Percentiles rank a stretch among this genome's conserved stretches.
phyloP scores from a whole-genome alignment of 2,329 filamentous ascomycete genomes.

The Fusarium incarnatum region DNA sequence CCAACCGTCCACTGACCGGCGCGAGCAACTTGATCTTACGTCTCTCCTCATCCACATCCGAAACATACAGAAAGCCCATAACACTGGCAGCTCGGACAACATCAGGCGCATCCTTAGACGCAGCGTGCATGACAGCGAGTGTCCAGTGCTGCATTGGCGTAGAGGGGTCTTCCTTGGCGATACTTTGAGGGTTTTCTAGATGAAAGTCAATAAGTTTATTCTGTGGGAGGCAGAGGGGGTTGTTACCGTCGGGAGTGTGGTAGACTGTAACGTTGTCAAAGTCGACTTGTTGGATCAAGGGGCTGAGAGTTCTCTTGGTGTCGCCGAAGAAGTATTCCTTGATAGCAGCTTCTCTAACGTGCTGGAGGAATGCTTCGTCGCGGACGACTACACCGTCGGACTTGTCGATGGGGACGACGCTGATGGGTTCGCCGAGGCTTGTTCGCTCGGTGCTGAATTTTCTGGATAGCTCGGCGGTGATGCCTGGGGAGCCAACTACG shows the following conservation, averaged over 20 bases:
- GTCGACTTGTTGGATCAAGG: slow-evolving; percentile 86
- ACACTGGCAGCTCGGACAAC: slow-evolving; percentile 83
- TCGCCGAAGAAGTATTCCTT: slow-evolving; percentile 96
- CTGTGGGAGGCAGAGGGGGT: neutral
- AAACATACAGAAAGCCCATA: slow-evolving; percentile 93
- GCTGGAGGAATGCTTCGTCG: slow-evolving; percentile 79
- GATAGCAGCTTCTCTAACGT: slow-evolving; percentile 79
- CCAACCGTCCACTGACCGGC: slow-evolving; percentile 84
- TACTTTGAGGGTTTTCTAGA: slow-evolving; percentile 53
- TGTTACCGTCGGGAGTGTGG: slow-evolving; percentile 71
- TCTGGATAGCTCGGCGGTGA: slow-evolving; percentile 79
- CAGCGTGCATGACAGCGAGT: slow-evolving; percentile 85
- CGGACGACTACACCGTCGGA: slow-evolving; percentile 87
- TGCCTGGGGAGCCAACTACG: slow-evolving; percentile 80
- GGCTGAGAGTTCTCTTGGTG: slow-evolving; percentile 79
- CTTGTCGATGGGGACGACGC: slow-evolving; percentile 82
- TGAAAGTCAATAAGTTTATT: slow-evolving; percentile 22
- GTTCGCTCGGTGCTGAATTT: slow-evolving; percentile 71
- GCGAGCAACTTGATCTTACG: slow-evolving; percentile 83
- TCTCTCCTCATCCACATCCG: slow-evolving; percentile 88
- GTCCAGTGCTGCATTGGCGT: slow-evolving; percentile 81
- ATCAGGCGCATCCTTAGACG: slow-evolving; percentile 74
- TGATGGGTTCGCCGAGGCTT: slow-evolving; percentile 73
- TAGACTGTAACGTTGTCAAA: slow-evolving; percentile 81
- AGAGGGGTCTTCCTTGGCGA: slow-evolving; percentile 74